Evolutionary conservation across 2,329 filamentous ascomycete genomes (phyloP), one percentile per base, ranked within the genome.

Genomic region (Keithomyces neogunnii): DNA sequence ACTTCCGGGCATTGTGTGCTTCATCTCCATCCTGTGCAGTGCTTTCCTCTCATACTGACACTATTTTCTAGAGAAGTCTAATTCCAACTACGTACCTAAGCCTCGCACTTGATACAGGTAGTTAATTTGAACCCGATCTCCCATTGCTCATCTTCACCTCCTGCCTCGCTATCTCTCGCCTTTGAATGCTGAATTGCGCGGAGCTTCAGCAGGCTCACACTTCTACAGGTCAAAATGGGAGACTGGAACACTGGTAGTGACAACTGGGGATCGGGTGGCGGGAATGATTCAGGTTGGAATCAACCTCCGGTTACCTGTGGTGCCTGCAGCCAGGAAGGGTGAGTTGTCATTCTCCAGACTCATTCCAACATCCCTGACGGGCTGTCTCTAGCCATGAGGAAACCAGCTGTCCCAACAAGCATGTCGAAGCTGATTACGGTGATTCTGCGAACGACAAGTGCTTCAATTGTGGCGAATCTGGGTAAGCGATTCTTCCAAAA

Each of bases 381-480:
- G 42, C 19, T 10, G 26, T 6, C 29, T 5, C 26, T 31, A 54
- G 53, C 7, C 50, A 54, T 46, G 53, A 54, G 11, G 50, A 48
- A 8, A 32, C 47, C 6, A 45, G 26, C n/a, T 54, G 53, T 44
- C 53, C 50, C 10, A 52, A 52, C 45, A 39, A 54, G 38, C 50
- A 54, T 39, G 44, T 19, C 32, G 51, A 7, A 13, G 3, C 32
- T n/a, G 48, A 38, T 3, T 38, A 50, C 10, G 47, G 19, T n/a
- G 45, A n/a, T n/a, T 13, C 49, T 19, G 19, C 19, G 44, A 57
- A 63, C 35, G 59, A 62, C 38, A 66, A 67, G 45, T 70, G 67
- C 53, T 69, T 69, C 51, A 62, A 62, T 30, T 71, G 69, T 42
- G 66, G 66, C n/a, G 62, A 71, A 49, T 42, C 58, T 45, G 66